Percentiles rank a stretch among this genome's conserved stretches.
Evolutionary conservation across 768 basidiomycete genomes (phyloP).

Genomic region (Phylloporus sp.): DNA sequence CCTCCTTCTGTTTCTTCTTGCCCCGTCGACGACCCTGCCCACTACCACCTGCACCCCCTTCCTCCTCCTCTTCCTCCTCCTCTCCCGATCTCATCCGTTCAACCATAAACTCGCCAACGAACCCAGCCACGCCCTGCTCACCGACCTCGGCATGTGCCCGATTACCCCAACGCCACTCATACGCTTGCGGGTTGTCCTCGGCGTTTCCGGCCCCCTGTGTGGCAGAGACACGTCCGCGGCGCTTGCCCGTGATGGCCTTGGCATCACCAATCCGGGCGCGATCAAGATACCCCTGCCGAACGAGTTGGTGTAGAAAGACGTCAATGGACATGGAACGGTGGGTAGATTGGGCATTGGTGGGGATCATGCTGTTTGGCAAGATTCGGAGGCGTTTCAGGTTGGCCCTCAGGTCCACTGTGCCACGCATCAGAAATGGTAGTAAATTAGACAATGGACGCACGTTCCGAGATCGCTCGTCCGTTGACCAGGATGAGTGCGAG

Average conservation of each 20-base stretch:
- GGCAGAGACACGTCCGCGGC: constrained; percentile 51
- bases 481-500: constrained; percentile 82
- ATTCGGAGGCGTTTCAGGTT: constrained; percentile 71
- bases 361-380: constrained; percentile 43
- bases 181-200: constrained; percentile 28
- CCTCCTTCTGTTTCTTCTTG: constrained; percentile 16
- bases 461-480: constrained; percentile 68
- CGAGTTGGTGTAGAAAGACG: constrained; percentile 56
- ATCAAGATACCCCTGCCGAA: constrained; percentile 78
- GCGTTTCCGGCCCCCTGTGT: constrained; percentile 34
- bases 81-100: constrained; percentile 15
- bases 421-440: not conserved
- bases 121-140: constrained; percentile 68
- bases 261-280: constrained; percentile 51
- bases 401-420: constrained; percentile 65
- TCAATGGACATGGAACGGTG: constrained; percentile 57
- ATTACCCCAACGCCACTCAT: constrained; percentile 84
- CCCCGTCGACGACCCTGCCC: constrained; percentile 7
- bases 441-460: constrained; percentile 37
- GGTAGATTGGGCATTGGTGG: constrained; percentile 48
- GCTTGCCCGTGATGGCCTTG: constrained; percentile 45
- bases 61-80: constrained; percentile 18
- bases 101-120: constrained; percentile 77
- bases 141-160: constrained; percentile 80
- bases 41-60: no score